These are phyloP conservation scores for Agrocybe praecox DNA, from an alignment of 768 basidiomycete species.

Conservation along the genomic window DNA sequence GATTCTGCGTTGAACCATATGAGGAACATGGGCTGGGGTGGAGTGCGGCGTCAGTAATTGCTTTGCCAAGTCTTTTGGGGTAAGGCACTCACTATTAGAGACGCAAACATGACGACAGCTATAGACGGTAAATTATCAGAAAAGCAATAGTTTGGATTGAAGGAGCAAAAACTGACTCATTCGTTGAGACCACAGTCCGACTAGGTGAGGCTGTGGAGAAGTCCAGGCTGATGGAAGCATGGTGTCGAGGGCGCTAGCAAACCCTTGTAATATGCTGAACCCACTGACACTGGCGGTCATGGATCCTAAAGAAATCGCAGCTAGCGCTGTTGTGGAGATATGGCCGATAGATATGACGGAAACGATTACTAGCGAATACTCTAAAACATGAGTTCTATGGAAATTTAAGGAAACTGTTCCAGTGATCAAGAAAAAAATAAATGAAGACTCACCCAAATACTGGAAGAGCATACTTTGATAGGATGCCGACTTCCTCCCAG, in stretches of 20 bases:
- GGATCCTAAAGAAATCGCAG: constrained; percentile 74
- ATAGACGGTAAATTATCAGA: neutral
- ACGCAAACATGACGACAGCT: constrained; percentile 64
- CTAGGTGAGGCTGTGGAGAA: constrained; percentile 76
- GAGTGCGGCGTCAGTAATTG: constrained; percentile 31
- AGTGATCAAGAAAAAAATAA: neutral
- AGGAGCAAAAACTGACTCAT: constrained; percentile 58
- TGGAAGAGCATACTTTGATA: constrained; percentile 67
- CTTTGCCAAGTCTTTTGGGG: constrained; percentile 3
- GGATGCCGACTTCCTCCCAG: constrained; percentile 60
- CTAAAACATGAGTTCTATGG: constrained; percentile 72
- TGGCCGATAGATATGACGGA: constrained; percentile 91
- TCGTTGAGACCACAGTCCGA: constrained; percentile 90
- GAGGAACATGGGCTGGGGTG: constrained; percentile 49
- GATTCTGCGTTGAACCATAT: constrained; percentile 86
- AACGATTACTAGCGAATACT: constrained; percentile 84
- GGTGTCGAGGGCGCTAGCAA: constrained; percentile 87
- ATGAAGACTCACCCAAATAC: constrained; percentile 65
- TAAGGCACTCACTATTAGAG: constrained; percentile 56
- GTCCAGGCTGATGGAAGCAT: constrained; percentile 96
- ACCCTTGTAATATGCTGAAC: constrained; percentile 81
- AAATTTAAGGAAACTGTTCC: neutral
- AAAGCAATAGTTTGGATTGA: no score
- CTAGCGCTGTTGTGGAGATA: constrained; percentile 85
- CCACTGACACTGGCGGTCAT: constrained; percentile 78